Percentiles rank a stretch among this genome's conserved stretches.
Conservation (phyloP, 2,329 filamentous ascomycete species). For the Clonostachys chloroleuca region DNA sequence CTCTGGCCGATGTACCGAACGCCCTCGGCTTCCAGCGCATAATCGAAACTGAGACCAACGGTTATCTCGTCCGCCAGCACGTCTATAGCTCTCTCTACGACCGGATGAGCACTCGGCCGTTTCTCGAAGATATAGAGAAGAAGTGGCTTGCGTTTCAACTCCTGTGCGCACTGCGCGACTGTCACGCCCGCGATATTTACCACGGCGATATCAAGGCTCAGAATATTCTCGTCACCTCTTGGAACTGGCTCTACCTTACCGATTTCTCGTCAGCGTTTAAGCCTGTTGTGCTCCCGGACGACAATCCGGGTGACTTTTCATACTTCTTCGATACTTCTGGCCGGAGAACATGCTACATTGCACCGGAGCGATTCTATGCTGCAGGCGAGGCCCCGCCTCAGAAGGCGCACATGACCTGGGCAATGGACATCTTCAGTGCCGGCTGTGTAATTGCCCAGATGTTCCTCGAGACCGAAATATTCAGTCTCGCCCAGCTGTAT, state of each 20-base stretch:
- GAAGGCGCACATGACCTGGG: conserved; percentile 67
- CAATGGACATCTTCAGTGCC: conserved; percentile 97
- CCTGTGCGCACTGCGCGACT: conserved; percentile 86
- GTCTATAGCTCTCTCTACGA: conserved; percentile 97
- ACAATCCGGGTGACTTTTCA: conserved; percentile 95
- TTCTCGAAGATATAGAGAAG: conserved; percentile 96
- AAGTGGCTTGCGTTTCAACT: conserved; percentile 98
- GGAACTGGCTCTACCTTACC: conserved; percentile 98
- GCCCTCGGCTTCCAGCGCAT: conserved; percentile 86
- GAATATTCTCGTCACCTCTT: conserved; percentile 93
- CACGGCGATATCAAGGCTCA: conserved; percentile 99
- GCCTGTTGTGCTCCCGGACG: conserved; percentile 86
- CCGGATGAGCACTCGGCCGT: conserved; percentile 91
- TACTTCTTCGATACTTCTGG: conserved; percentile 97
- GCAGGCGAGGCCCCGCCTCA: conserved; percentile 62
- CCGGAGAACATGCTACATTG: conserved; percentile 88
- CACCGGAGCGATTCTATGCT: conserved; percentile 84
- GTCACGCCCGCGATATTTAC: conserved; percentile 82
- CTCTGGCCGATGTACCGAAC: conserved; percentile 81
- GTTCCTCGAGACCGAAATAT: conserved; percentile 93
- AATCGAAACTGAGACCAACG: conserved; percentile 86
- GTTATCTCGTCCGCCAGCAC: conserved; percentile 90
- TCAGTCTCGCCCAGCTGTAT: conserved; percentile 93
- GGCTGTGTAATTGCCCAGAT: conserved; percentile 96
- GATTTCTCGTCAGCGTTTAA: conserved; percentile 97